These are phyloP conservation scores for Liriodendron chinense DNA, from an alignment of 164 flowering plant genomes.

Conservation along the genomic window DNA sequence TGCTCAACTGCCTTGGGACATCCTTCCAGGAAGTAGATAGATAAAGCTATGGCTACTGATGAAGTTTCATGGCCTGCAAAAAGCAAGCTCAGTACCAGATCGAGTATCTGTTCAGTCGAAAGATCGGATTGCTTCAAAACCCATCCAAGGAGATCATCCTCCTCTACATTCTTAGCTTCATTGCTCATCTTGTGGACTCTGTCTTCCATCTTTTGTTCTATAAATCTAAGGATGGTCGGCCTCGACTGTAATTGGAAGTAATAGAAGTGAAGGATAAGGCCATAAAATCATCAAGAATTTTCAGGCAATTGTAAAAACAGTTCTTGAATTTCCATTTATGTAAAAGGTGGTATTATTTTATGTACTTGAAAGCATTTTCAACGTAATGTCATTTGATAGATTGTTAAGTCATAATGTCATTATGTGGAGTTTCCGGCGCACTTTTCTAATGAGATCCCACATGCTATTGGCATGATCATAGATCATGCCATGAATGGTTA, in stretches of 20 bases:
- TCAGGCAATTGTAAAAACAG: not conserved
- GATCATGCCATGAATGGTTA: too few species aligned
- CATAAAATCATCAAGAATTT: not conserved
- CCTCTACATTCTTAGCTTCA: slow-evolving; percentile 35
- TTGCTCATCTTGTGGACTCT: slow-evolving; percentile 33
- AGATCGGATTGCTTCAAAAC: slow-evolving; percentile 74
- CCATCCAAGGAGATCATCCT: slow-evolving; percentile 90
- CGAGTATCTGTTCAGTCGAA: slow-evolving; percentile 87
- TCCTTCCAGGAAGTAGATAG: slow-evolving; percentile 75
- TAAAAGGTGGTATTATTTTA: not conserved
- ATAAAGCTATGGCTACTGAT: slow-evolving; percentile 77
- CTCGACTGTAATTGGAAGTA: slow-evolving; percentile 53
- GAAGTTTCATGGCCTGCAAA: slow-evolving; percentile 98
- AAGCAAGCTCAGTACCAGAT: slow-evolving; percentile 76
- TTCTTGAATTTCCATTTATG: not conserved
- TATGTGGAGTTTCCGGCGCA: too few species aligned
- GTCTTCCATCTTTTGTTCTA: slow-evolving; percentile 74
- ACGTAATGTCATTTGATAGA: too few species aligned
- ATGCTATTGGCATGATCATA: too few species aligned
- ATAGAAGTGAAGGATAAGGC: not conserved
- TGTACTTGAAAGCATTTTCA: not conserved
- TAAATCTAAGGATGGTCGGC: slow-evolving; percentile 60
- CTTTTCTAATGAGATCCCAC: too few species aligned
- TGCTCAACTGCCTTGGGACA: slow-evolving; percentile 63
- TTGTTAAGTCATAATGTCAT: too few species aligned